Evolutionary conservation across 805 yeast genomes (phyloP).

Genomic region (Starmerella apicola): DNA sequence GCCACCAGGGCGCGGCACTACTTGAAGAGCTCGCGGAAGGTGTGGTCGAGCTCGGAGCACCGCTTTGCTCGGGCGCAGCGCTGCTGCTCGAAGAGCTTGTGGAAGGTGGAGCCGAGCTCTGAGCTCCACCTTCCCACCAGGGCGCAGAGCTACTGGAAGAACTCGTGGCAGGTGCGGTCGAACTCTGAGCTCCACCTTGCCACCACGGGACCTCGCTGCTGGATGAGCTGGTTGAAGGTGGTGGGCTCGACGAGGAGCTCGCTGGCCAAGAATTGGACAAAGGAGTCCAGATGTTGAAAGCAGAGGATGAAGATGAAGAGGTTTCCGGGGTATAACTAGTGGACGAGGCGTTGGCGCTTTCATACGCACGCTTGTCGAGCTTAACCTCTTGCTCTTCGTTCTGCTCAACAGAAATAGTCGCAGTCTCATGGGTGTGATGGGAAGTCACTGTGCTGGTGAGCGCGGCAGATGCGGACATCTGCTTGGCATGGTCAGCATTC

Average conservation of each 20-base stretch:
- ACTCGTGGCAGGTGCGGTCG: no score
- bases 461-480: neutral
- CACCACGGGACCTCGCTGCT: no score
- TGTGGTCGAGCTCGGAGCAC: no score
- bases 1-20: no score
- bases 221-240: neutral
- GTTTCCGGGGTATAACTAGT: neutral
- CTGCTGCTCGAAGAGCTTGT: no score
- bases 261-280: neutral
- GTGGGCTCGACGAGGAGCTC: neutral
- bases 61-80: no score
- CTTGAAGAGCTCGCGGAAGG: no score
- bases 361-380: conserved; percentile 1
- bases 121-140: no score
- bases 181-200: no score
- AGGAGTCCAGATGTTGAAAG: neutral
- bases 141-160: no score
- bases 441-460: no score
- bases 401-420: neutral
- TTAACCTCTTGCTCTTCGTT: neutral
- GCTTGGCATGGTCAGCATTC: neutral
- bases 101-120: no score
- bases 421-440: neutral
- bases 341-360: conserved; percentile 1
- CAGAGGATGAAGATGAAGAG: neutral